Evolutionary conservation across 1,284 basidiomycete genomes (phyloP).

Genomic region (Marasmius fiardii): DNA sequence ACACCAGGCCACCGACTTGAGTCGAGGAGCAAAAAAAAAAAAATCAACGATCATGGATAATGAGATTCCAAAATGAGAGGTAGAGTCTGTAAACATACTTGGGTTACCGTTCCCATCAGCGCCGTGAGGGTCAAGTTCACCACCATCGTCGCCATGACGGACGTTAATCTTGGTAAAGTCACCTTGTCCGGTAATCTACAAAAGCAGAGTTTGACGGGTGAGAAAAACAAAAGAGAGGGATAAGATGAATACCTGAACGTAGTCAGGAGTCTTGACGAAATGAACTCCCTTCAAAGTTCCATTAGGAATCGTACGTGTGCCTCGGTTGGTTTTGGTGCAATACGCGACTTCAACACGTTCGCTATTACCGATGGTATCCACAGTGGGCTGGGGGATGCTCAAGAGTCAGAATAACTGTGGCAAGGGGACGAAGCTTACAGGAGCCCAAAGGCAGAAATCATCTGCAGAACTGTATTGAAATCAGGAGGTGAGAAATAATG

Average conservation of each 20-base stretch:
- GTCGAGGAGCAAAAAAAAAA: constrained; percentile 10
- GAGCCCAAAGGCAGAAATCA: constrained; percentile 68
- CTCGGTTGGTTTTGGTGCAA: constrained; percentile 68
- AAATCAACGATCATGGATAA: too few relatives aligned
- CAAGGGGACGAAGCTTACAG: constrained; percentile 25
- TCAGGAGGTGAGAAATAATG: not conserved
- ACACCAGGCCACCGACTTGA: constrained; percentile 59
- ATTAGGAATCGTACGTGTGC: constrained; percentile 61
- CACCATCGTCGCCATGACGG: constrained; percentile 44
- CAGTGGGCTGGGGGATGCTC: constrained; percentile 21
- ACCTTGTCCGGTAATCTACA: constrained; percentile 49
- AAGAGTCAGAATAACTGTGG: not conserved
- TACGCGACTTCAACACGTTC: constrained; percentile 72
- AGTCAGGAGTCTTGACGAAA: constrained; percentile 62
- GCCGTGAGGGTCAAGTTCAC: constrained; percentile 65
- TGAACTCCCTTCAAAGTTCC: constrained; percentile 65
- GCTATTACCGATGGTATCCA: constrained; percentile 57
- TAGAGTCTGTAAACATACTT: not conserved
- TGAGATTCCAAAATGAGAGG: too few relatives aligned
- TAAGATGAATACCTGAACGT: constrained; percentile 46
- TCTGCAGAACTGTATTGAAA: constrained; percentile 43
- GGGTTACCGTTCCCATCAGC: constrained; percentile 33
- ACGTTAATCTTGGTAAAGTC: constrained; percentile 66
- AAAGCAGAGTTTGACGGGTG: not conserved
- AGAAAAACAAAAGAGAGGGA: not conserved